Conservation (phyloP, 139 green algal genomes). For the Dunaliella primolecta region DNA sequence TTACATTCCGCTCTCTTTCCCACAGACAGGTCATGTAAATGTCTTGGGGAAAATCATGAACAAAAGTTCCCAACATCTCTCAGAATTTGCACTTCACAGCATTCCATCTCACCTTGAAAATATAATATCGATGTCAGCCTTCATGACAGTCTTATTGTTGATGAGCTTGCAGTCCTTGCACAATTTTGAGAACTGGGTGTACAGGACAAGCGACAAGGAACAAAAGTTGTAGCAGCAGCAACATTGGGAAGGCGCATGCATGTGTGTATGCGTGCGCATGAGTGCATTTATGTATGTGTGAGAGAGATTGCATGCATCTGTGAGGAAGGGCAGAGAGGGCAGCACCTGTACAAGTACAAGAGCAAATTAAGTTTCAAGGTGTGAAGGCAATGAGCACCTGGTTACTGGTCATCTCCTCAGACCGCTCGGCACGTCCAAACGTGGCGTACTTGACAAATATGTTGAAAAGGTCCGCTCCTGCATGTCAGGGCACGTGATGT, state of each 20-base stretch:
- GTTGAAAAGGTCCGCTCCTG: constrained; percentile 54
- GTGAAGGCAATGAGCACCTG: constrained; percentile 3
- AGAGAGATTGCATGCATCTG: too few species aligned
- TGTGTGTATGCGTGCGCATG: neutral
- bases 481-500: neutral
- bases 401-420: constrained; percentile 45
- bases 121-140: constrained; percentile 15
- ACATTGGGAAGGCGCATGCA: neutral
- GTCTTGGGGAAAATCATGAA: too few species aligned
- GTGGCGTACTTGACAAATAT: constrained; percentile 56
- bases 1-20: too few species aligned
- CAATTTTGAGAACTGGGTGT: constrained; percentile 36
- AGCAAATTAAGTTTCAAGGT: too few species aligned
- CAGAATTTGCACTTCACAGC: too few species aligned
- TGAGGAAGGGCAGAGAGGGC: too few species aligned
- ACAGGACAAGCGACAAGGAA: neutral
- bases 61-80: too few species aligned
- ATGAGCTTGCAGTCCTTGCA: constrained; percentile 40
- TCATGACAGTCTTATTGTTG: constrained; percentile 23
- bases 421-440: constrained; percentile 28
- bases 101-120: constrained; percentile 14
- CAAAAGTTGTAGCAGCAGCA: neutral
- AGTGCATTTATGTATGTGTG: too few species aligned
- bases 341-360: too few species aligned
- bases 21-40: too few species aligned